phyloP scores from a whole-genome alignment of 306 rosid genomes.

The Prunus dulcis region DNA sequence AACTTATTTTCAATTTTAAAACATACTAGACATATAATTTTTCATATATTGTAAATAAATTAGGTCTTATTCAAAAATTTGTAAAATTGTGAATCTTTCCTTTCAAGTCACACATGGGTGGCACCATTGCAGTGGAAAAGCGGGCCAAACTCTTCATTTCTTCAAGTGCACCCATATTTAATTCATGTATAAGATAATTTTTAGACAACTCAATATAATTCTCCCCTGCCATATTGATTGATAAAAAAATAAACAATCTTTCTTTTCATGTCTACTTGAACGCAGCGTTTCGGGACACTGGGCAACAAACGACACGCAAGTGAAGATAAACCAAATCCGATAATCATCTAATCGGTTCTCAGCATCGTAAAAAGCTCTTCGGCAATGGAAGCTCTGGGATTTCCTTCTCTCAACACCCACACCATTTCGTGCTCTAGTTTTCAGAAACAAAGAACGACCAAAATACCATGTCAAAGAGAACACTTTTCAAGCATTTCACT shows the following conservation, averaged over 20 bases:
- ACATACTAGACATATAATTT: too few species aligned
- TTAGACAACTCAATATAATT: too few species aligned
- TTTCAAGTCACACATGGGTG: too few species aligned
- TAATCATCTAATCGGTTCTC: not conserved
- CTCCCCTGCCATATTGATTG: fast-evolving
- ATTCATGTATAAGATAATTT: too few species aligned
- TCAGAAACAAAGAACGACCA: slow-evolving; percentile 18
- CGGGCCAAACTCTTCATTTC: too few species aligned
- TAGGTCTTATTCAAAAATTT: too few species aligned
- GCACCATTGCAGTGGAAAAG: too few species aligned
- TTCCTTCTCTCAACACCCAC: slow-evolving; percentile 47
- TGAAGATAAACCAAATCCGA: slow-evolving; percentile 2
- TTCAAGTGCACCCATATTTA: too few species aligned
- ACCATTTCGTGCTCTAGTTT: slow-evolving; percentile 29
- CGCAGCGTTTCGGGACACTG: not conserved
- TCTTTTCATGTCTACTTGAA: not conserved
- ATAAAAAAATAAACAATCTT: too few species aligned
- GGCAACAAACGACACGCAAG: slow-evolving; percentile 8
- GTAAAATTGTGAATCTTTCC: too few species aligned
- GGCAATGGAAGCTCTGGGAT: slow-evolving; percentile 66
- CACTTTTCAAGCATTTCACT: slow-evolving; percentile 23
- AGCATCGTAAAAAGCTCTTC: not conserved
- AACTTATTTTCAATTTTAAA: too few species aligned
- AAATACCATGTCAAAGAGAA: slow-evolving; percentile 9
- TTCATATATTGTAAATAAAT: too few species aligned